Evolutionary conservation across 2,329 filamentous ascomycete species (phyloP).

Genomic region (Monilinia laxa): DNA sequence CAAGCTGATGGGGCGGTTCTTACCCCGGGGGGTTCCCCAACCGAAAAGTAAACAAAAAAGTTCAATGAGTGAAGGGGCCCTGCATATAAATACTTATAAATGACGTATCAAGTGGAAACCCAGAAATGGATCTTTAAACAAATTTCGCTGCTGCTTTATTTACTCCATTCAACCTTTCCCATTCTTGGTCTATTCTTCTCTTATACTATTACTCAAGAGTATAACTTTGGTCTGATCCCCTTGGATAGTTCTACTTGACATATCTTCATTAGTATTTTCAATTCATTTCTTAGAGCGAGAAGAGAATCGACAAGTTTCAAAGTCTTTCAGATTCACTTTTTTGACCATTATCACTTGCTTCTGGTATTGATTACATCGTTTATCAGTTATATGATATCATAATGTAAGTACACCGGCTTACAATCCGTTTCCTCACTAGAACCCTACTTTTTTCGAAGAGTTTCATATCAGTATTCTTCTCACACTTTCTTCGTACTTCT

Average conservation of each 20-base stretch:
- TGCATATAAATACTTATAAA: slow-evolving; percentile 2
- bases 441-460: background rate
- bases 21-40: background rate
- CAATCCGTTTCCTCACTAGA: background rate
- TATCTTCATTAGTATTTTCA: slow-evolving; percentile 3
- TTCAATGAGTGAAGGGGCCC: slow-evolving; percentile 1
- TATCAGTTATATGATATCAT: background rate
- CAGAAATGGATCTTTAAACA: background rate
- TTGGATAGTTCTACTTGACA: background rate
- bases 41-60: background rate
- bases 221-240: background rate
- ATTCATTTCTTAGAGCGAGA: background rate
- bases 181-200: background rate
- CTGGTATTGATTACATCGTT: background rate
- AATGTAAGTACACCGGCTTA: background rate
- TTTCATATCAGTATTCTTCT: background rate
- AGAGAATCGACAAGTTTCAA: background rate
- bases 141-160: background rate
- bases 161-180: background rate
- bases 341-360: background rate
- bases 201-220: background rate
- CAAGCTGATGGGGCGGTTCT: background rate
- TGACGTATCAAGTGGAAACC: slow-evolving; percentile 3
- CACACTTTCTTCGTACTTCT: background rate
- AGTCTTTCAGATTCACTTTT: background rate